These are phyloP conservation scores for Penicillium herquei DNA, from an alignment of 495 filamentous ascomycete species.

Conservation along the genomic window DNA sequence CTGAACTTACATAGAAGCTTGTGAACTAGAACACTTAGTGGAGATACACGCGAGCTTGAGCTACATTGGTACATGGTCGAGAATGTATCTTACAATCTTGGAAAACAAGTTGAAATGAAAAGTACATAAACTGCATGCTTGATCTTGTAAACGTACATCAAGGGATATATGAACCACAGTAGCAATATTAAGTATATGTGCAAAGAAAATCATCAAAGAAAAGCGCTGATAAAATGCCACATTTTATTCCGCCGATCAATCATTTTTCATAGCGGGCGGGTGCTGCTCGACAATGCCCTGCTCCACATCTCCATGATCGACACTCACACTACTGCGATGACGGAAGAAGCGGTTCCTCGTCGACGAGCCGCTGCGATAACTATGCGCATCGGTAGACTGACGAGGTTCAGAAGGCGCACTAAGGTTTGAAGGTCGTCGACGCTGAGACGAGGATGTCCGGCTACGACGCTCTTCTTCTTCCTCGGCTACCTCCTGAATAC, in stretches of 20 bases:
- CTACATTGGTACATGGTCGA: no score
- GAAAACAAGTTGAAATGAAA: no score
- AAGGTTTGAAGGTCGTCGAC: constrained; percentile 28
- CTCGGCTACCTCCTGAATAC: constrained; percentile 46
- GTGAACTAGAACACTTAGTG: no score
- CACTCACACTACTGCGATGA: constrained; percentile 27
- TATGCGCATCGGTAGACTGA: constrained; percentile 35
- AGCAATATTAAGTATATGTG: not conserved
- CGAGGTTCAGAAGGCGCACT: constrained; percentile 25
- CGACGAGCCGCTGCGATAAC: constrained; percentile 31
- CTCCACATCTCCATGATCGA: constrained; percentile 31
- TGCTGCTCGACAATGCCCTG: constrained; percentile 23
- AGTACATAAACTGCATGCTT: no score
- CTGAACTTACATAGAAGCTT: no score
- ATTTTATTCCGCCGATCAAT: not conserved
- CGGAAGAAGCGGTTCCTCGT: constrained; percentile 42
- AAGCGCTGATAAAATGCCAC: not conserved
- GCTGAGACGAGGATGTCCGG: constrained; percentile 23
- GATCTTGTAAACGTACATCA: no score
- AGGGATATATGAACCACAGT: not conserved
- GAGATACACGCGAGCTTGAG: no score
- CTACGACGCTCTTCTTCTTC: constrained; percentile 38
- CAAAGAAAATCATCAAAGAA: not conserved
- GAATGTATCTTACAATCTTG: no score
- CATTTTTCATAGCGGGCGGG: not conserved